Conservation (phyloP, 2,329 filamentous ascomycete species). For the Penicillium corylophilum region DNA sequence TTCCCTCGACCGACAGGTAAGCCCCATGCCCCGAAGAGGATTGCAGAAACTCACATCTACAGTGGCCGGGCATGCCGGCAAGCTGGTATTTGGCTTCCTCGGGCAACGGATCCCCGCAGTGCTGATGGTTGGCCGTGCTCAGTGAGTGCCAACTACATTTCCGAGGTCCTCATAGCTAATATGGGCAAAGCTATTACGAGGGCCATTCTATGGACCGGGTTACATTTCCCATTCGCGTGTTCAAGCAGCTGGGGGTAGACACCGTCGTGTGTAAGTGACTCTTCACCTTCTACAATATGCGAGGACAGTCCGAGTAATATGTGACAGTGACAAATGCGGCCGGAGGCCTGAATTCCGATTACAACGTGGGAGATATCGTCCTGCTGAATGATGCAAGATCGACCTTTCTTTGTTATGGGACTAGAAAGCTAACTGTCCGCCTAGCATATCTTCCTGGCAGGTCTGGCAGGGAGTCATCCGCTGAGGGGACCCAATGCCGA, state of each 20-base stretch:
- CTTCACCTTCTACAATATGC: not conserved
- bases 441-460: constrained; percentile 63
- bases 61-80: constrained; percentile 62
- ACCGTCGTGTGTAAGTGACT: constrained; percentile 54
- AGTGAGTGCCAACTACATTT: constrained; percentile 50
- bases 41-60: constrained; percentile 11
- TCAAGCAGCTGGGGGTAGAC: constrained; percentile 61
- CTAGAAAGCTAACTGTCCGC: not conserved
- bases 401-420: not conserved
- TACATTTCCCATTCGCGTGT: constrained; percentile 64
- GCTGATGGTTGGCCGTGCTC: constrained; percentile 63
- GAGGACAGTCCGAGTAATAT: not conserved
- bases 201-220: constrained; percentile 63
- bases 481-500: constrained; percentile 63
- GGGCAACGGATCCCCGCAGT: constrained; percentile 57
- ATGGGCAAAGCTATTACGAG: constrained; percentile 60
- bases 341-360: constrained; percentile 63
- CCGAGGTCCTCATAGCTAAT: not conserved
- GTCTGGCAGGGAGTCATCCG: constrained; percentile 61
- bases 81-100: constrained; percentile 63
- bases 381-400: constrained; percentile 60
- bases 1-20: constrained; percentile 62
- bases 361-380: constrained; percentile 64
- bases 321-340: constrained; percentile 63
- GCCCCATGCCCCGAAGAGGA: not conserved